Evolutionary conservation across 345 rosid genomes (phyloP).

Genomic region (Eucalyptus pauciflora): DNA sequence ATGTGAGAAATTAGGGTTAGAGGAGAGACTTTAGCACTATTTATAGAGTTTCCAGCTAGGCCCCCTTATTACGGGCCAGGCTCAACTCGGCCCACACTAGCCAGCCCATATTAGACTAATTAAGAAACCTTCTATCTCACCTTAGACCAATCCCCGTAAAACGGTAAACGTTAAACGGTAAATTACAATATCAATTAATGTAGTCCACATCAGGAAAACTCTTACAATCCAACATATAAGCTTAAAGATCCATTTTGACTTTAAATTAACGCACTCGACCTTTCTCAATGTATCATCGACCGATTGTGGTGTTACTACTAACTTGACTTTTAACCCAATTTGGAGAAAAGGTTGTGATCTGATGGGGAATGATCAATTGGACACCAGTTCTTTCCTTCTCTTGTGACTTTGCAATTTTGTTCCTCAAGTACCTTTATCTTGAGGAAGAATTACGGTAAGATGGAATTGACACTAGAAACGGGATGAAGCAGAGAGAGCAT

Average conservation of each 20-base stretch:
- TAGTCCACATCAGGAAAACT: too few species aligned
- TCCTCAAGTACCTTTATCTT: neutral
- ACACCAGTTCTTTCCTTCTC: neutral
- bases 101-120: too few species aligned
- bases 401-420: neutral
- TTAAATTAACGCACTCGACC: neutral
- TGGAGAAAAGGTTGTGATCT: neutral
- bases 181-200: too few species aligned
- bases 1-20: too few species aligned
- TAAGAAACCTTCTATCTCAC: too few species aligned
- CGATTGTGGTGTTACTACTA: neutral
- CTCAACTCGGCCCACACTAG: too few species aligned
- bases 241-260: neutral
- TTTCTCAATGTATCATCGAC: neutral
- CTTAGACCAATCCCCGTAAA: too few species aligned
- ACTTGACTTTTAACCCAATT: neutral
- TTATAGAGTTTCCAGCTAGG: too few species aligned
- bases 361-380: neutral
- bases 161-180: too few species aligned
- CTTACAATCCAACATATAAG: neutral
- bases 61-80: too few species aligned
- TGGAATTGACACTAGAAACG: neutral
- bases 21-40: too few species aligned
- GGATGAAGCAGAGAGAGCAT: neutral
- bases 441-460: neutral